Evolutionary conservation across 1,284 basidiomycete genomes (phyloP).

Genomic region (Fomitopsis betulina): DNA sequence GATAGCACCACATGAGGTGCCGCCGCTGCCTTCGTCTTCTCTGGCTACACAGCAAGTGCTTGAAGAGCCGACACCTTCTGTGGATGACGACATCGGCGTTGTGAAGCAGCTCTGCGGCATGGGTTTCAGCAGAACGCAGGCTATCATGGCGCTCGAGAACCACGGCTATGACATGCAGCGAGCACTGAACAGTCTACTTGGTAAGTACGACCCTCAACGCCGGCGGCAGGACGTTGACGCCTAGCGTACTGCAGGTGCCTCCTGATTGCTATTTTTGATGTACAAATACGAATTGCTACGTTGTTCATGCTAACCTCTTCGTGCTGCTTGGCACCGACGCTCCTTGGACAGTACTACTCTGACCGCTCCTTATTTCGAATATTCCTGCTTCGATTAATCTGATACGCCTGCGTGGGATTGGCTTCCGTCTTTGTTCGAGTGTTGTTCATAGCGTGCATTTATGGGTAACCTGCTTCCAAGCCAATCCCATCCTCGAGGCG

Average conservation of each 20-base stretch:
- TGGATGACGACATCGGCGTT: constrained; percentile 70
- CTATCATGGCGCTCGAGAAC: constrained; percentile 71
- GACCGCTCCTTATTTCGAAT: constrained; percentile 10
- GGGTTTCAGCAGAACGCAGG: constrained; percentile 81
- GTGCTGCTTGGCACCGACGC: constrained; percentile 16
- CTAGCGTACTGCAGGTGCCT: constrained; percentile 1
- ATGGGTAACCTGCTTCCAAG: no score
- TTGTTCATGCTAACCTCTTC: constrained; percentile 13
- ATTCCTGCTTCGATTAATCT: constrained; percentile 4
- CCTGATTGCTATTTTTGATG: constrained; percentile 6
- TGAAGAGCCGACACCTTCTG: constrained; percentile 49
- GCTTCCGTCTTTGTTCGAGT: background rate
- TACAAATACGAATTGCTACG: background rate
- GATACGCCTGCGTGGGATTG: background rate
- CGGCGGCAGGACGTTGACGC: background rate
- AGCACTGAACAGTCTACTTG: constrained; percentile 69
- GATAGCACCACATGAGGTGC: constrained; percentile 37
- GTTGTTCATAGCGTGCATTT: background rate
- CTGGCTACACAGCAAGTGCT: constrained; percentile 38
- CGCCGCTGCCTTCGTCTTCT: constrained; percentile 35
- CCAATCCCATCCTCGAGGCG: no score
- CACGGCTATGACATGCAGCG: constrained; percentile 70
- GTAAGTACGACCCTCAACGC: constrained; percentile 12
- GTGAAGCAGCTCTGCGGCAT: constrained; percentile 77
- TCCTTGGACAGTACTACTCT: constrained; percentile 22